phyloP scores from a whole-genome alignment of 805 yeast genomes.

The Yamadazyma paraphyllophila region DNA sequence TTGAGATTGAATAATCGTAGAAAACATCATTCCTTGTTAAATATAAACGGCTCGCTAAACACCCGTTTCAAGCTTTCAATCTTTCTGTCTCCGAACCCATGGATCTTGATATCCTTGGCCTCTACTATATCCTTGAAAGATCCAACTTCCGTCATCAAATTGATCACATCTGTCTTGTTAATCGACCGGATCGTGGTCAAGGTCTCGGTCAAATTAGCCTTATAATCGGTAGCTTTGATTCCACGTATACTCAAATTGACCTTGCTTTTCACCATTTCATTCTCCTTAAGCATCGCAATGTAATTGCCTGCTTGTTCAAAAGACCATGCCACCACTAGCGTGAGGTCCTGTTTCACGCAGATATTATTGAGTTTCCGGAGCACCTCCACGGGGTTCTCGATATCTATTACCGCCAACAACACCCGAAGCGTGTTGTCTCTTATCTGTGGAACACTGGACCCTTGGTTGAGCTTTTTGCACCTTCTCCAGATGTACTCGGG shows the following conservation, averaged over 20 bases:
- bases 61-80: conserved; percentile 36
- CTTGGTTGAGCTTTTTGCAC: conserved; percentile 41
- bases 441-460: conserved; percentile 24
- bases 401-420: conserved; percentile 62
- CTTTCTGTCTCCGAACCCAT: conserved; percentile 51
- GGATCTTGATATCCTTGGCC: conserved; percentile 27
- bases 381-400: conserved; percentile 53
- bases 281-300: conserved; percentile 36
- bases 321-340: conserved; percentile 52
- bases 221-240: conserved; percentile 39
- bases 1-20: conserved; percentile 16
- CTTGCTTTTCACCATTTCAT: conserved; percentile 32
- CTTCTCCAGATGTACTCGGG: conserved; percentile 71
- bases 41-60: conserved; percentile 51
- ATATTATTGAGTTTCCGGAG: conserved; percentile 47
- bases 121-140: conserved; percentile 41
- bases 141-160: conserved; percentile 48
- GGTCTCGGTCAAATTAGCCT: conserved; percentile 43
- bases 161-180: conserved; percentile 55
- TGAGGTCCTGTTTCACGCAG: conserved; percentile 48
- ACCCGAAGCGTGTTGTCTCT: conserved; percentile 48
- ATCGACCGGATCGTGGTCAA: conserved; percentile 47
- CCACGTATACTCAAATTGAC: conserved; percentile 40
- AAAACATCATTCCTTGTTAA: conserved; percentile 20
- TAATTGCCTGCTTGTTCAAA: conserved; percentile 49